A percentile compares a stretch with the other conserved stretches of the same genome.
phyloP scores from a whole-genome alignment of 2,329 filamentous ascomycete genomes.

The Cercospora beticola region DNA sequence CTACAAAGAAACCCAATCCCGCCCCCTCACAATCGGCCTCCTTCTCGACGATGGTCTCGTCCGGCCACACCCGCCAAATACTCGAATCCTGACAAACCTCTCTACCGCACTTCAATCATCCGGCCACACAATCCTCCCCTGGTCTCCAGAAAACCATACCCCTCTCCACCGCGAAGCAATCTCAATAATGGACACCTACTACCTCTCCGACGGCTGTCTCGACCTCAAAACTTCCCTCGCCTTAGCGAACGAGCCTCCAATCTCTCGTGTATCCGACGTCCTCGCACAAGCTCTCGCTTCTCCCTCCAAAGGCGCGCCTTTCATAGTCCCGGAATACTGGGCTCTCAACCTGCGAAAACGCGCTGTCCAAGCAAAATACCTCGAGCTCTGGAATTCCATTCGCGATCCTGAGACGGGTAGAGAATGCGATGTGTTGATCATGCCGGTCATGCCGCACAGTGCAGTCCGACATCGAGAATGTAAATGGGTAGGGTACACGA shows the following conservation, averaged over 20 bases:
- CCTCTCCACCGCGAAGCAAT: conserved; percentile 49
- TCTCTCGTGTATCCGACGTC: conserved; percentile 59
- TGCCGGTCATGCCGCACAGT: conserved; percentile 61
- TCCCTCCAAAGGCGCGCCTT: conserved; percentile 34
- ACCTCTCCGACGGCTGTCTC: conserved; percentile 62
- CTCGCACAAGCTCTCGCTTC: conserved; percentile 48
- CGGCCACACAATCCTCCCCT: conserved; percentile 46
- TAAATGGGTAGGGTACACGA: conserved; percentile 36
- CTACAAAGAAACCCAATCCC: conserved; percentile 25
- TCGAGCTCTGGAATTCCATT: conserved; percentile 58
- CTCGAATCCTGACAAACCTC: conserved; percentile 20
- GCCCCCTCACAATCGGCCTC: conserved; percentile 29
- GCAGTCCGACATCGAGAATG: conserved; percentile 49
- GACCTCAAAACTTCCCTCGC: conserved; percentile 58
- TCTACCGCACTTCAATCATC: conserved; percentile 19
- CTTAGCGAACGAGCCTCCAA: conserved; percentile 58
- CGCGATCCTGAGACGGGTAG: conserved; percentile 44
- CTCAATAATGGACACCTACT: conserved; percentile 60
- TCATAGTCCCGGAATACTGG: conserved; percentile 67
- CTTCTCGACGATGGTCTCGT: conserved; percentile 32
- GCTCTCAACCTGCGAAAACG: conserved; percentile 62
- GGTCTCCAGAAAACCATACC: conserved; percentile 49
- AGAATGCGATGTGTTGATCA: conserved; percentile 56
- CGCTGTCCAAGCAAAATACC: conserved; percentile 55
- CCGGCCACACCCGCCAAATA: conserved; percentile 29